Evolutionary conservation across 192 early-diverging fungal genomes (phyloP), one percentile per base, ranked within the genome.

Genomic region (Rhizophagus clarus): DNA sequence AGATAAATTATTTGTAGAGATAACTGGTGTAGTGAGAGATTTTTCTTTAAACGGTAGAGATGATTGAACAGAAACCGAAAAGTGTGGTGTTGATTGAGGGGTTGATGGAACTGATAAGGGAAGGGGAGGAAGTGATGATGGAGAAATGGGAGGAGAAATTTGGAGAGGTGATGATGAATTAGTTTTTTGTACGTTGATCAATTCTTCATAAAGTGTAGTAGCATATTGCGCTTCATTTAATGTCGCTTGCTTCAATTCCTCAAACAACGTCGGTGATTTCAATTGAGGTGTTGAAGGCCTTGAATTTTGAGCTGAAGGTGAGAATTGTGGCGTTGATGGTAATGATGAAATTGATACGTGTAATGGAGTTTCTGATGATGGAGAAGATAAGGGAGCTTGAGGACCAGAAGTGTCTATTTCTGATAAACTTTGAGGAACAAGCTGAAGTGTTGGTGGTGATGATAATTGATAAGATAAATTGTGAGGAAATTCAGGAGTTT

Each of bases 111-210:
- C 17, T 26, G 70, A 49, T 26, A 45, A 12, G 9, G 71, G 40
- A 69, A 37, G 34, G 14, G 32, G 14, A 26, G 71, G 45, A 49
- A 72, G 45, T 29, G 71, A 49, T n/a, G 70, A 31, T 29, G 71
- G 71, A 49, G 71, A 72, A 51, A 49, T 20, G 2, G 71, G 71
- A 1, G 71, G 71, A 29, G 71, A 72, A 49, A 37, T 8, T 72
- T 47, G 71, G 12, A 45, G 47, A 1, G 71, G 9, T 64, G 51
- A 20, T 56, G 51, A 22, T 22, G 49, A 51, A 14, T 64, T 64
- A 1, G 28, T 14, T 2, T 26, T 11, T 64, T 64, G 62, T 63
- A 63, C 0, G 15, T 49, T 11, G 15, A 49, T 49, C 4, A 15
- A 51, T 51, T 51, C 49, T 20, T 51, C 49, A 51, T 51, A 51